Base-by-base conservation (phyloP, 805 yeast species). In the Cyberlindnera xishuangbannaensis region DNA sequence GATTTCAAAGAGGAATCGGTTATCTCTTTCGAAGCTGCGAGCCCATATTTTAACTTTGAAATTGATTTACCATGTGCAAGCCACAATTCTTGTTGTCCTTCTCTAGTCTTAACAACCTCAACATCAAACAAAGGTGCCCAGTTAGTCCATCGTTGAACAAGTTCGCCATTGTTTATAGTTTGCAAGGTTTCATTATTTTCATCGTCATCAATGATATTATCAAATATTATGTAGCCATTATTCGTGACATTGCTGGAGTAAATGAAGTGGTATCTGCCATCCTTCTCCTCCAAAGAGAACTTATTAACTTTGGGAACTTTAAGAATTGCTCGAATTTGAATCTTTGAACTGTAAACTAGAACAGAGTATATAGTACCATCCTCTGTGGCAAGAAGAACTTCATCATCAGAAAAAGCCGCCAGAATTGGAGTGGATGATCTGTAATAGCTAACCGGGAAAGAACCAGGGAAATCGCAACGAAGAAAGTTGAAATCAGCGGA, bases 61-160 rank as follows among this genome's bases (percentile, higher is more conserved):
- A 51, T 7, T 2, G 29, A 33, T 15, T 33, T 44, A 1, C 50
- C 52, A 36, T 49, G 53, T 2, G 41, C 43, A 14, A 37, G 39
- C 46, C 75, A 70, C 2, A 69, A 37, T 32, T 70, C 74, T 33
- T 67, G 63, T 6, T 45, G 25, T 2, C 32, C 44, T 31, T 31
- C 37, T 37, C 22, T 44, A 22, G 25, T 38, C 7, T 40, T 61
- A 1, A 66, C 50, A 3, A 67, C 46, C 36, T 51, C 57, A 2
- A 64, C 46, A 47, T 70, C 75, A 14, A 65, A 37, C 2, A 70
- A 32, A 0, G 76, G 76, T 0, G 74, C 59, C 76, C 77, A 71
- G 40, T 64, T 67, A 23, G 55, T 58, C 47, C 58, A 64, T 33
- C 56, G 64, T 2, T 47, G 45, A 2, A 56, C 6, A 2, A 20